These are phyloP conservation scores for Entomortierella beljakovae DNA, from an alignment of 192 early-diverging fungal species.

Conservation along the genomic window DNA sequence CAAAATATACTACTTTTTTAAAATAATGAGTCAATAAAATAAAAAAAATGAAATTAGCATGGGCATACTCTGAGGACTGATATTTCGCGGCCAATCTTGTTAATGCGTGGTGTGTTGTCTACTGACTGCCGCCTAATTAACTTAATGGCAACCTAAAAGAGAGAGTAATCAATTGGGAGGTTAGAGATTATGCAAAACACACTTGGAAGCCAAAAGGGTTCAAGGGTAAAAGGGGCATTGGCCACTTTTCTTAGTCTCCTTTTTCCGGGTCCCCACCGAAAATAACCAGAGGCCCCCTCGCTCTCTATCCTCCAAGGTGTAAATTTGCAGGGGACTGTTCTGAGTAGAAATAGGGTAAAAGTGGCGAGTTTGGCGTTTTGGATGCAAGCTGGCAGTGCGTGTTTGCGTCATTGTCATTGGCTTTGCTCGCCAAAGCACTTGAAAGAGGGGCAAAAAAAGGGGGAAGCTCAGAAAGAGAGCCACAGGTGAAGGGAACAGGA, in stretches of 20 bases:
- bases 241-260: not conserved
- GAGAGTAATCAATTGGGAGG: not conserved
- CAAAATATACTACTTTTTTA: not conserved
- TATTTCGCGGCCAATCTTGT: constrained; percentile 96
- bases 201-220: too few species aligned
- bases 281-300: too few species aligned
- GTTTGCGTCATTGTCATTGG: constrained; percentile 22
- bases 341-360: not conserved
- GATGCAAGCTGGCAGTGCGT: not conserved
- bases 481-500: not conserved
- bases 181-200: not conserved
- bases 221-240: too few species aligned
- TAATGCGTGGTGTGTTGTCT: constrained; percentile 81
- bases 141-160: constrained; percentile 88
- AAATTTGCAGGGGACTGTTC: too few species aligned
- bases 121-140: constrained; percentile 94
- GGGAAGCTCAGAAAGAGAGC: constrained; percentile 29
- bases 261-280: too few species aligned
- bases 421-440: not conserved
- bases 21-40: not conserved
- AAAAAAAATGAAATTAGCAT: constrained; percentile 2
- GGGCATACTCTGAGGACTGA: constrained; percentile 87
- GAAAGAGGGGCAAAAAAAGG: constrained; percentile 17
- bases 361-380: constrained; percentile 22
- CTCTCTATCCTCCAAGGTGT: too few species aligned